A percentile compares a stretch with the other conserved stretches of the same genome.
These are phyloP conservation scores for Polytrichum formosum DNA, from an alignment of 225 moss, liverwort and hornwort genomes.

Conservation along the genomic window DNA sequence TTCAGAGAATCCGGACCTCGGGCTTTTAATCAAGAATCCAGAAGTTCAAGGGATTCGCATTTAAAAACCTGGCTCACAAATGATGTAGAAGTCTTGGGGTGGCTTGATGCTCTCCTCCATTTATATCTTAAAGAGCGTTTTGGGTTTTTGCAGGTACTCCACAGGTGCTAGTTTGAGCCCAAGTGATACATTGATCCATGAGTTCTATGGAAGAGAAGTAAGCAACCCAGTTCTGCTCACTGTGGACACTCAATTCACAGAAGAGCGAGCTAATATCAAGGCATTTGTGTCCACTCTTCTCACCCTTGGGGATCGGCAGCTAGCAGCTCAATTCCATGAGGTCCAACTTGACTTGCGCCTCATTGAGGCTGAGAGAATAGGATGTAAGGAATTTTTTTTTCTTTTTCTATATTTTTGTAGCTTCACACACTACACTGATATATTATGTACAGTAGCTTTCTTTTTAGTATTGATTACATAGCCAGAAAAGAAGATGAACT, in stretches of 20 bases:
- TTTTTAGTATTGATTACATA: too few relatives aligned
- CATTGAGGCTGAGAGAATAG: slow-evolving; percentile 96
- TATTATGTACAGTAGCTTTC: too few relatives aligned
- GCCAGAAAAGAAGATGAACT: too few relatives aligned
- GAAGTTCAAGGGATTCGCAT: too few relatives aligned
- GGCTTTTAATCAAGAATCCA: too few relatives aligned
- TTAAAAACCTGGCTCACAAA: too few relatives aligned
- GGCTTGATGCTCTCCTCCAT: too few relatives aligned
- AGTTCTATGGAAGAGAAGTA: slow-evolving; percentile 91
- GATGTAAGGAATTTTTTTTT: slow-evolving; percentile 50
- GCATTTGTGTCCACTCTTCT: slow-evolving; percentile 91
- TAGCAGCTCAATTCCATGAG: slow-evolving; percentile 96
- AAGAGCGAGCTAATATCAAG: slow-evolving; percentile 86
- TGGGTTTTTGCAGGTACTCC: slow-evolving; percentile 63
- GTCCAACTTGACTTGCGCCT: slow-evolving; percentile 95
- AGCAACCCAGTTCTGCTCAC: slow-evolving; percentile 91
- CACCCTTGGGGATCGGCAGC: slow-evolving; percentile 89
- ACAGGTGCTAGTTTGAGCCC: slow-evolving; percentile 86
- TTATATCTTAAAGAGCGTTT: too few relatives aligned
- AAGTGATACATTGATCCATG: slow-evolving; percentile 94
- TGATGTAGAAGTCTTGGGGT: too few relatives aligned
- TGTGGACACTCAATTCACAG: slow-evolving; percentile 82
- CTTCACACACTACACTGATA: too few relatives aligned
- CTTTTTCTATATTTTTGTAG: neutral
- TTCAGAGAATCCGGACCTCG: too few relatives aligned